phyloP scores from a whole-genome alignment of 345 rosid genomes.

The Angophora floribunda region DNA sequence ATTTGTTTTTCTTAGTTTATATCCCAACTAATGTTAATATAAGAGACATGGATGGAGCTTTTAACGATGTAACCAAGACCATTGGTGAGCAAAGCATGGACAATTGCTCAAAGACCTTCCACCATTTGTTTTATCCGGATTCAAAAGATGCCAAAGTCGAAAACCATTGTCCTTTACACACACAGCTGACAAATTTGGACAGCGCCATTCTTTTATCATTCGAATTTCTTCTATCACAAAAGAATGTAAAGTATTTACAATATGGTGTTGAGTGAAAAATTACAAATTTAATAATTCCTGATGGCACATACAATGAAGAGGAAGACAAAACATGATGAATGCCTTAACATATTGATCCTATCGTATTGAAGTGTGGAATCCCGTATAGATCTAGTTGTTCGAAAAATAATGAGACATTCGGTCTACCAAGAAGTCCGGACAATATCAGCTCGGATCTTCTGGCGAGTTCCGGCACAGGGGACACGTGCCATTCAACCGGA shows the following conservation, averaged over 20 bases:
- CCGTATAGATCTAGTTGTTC: background rate
- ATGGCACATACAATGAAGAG: background rate
- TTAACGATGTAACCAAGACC: background rate
- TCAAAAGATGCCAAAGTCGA: background rate
- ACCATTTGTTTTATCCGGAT: background rate
- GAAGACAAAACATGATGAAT: background rate
- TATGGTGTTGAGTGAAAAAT: background rate
- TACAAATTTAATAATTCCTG: background rate
- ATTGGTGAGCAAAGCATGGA: background rate
- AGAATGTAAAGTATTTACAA: background rate
- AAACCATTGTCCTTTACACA: background rate
- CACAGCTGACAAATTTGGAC: background rate
- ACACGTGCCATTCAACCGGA: background rate
- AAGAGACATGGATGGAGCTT: background rate
- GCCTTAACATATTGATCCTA: background rate
- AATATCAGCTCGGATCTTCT: background rate
- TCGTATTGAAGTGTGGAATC: background rate
- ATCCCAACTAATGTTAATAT: background rate
- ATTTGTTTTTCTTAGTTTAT: background rate
- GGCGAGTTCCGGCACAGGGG: conserved; percentile 5
- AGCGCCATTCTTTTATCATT: background rate
- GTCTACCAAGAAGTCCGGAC: background rate
- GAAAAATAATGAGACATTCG: background rate
- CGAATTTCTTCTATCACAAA: background rate
- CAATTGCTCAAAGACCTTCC: background rate